phyloP scores from a whole-genome alignment of 495 filamentous ascomycete genomes.

The Hapsidospora chrysogenum region DNA sequence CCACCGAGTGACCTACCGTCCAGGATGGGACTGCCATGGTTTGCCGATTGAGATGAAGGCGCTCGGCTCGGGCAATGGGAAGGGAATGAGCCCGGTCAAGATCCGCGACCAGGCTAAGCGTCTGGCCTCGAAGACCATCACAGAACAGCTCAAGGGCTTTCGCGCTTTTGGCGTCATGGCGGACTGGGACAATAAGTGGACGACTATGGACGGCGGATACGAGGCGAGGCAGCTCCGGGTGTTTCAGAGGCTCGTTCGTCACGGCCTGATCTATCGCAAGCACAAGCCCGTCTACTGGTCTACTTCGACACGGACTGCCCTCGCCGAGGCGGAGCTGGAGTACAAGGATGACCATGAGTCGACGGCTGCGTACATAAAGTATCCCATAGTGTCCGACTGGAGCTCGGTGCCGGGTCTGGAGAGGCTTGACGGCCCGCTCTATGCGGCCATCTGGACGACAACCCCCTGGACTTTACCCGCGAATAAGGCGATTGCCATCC shows the following conservation, averaged over 20 bases:
- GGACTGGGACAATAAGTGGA: constrained; percentile 85
- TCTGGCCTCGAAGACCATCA: constrained; percentile 58
- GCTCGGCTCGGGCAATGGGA: constrained; percentile 36
- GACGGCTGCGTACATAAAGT: constrained; percentile 65
- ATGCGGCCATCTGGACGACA: constrained; percentile 87
- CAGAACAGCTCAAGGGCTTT: constrained; percentile 71
- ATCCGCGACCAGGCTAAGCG: constrained; percentile 57
- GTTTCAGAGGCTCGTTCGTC: constrained; percentile 71
- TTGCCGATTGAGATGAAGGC: constrained; percentile 96
- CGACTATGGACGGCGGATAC: constrained; percentile 77
- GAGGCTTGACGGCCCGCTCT: constrained; percentile 25
- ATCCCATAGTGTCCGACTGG: constrained; percentile 45
- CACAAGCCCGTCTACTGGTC: constrained; percentile 97
- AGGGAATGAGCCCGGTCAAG: constrained; percentile 16
- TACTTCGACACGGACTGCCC: constrained; percentile 71
- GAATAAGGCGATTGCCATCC: constrained; percentile 74
- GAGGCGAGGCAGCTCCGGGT: constrained; percentile 75
- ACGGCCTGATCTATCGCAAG: constrained; percentile 70
- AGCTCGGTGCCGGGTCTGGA: constrained; percentile 15
- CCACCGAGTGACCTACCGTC: constrained; percentile 66
- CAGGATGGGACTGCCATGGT: constrained; percentile 98
- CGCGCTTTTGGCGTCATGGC: constrained; percentile 76
- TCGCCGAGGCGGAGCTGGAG: constrained; percentile 93
- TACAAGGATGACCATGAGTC: constrained; percentile 77
- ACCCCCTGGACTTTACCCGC: constrained; percentile 96